These are phyloP conservation scores for Polytrichum formosum DNA, from an alignment of 225 moss, liverwort and hornwort genomes.

Conservation along the genomic window DNA sequence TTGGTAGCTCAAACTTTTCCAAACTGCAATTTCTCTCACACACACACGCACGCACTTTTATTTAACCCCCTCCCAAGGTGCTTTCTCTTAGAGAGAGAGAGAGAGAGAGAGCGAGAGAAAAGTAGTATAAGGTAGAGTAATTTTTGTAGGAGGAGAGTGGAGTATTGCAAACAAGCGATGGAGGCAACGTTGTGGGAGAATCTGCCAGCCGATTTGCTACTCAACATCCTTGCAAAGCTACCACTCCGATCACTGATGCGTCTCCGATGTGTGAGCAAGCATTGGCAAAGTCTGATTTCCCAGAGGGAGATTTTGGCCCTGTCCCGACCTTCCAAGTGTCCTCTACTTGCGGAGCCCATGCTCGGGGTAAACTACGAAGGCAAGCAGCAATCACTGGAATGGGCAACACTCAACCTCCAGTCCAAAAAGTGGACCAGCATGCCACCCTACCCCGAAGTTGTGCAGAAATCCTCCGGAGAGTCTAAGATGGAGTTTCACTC, in stretches of 20 bases:
- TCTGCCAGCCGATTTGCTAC: conserved; percentile 25
- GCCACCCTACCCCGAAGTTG: conserved; percentile 25
- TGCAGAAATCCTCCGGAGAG: conserved; percentile 19
- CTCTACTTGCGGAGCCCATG: conserved; percentile 44
- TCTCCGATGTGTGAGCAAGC: conserved; percentile 30
- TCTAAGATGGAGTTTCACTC: conserved; percentile 41
- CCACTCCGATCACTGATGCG: conserved; percentile 27
- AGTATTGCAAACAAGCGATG: conserved; percentile 11
- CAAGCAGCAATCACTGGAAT: conserved; percentile 27
- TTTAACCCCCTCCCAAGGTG: too few relatives aligned
- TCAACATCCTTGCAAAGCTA: conserved; percentile 28
- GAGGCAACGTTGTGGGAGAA: conserved; percentile 19
- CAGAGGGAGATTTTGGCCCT: conserved; percentile 14
- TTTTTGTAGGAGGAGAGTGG: too few relatives aligned
- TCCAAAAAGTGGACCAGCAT: conserved; percentile 29
- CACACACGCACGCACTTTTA: too few relatives aligned
- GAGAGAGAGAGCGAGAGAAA: too few relatives aligned
- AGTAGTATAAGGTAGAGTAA: too few relatives aligned
- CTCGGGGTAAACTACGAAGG: conserved; percentile 38
- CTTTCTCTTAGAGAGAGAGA: too few relatives aligned
- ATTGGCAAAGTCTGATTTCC: conserved; percentile 25
- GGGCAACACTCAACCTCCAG: conserved; percentile 37
- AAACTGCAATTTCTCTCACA: too few relatives aligned
- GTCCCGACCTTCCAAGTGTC: conserved; percentile 22
- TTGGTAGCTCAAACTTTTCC: too few relatives aligned